Conservation (phyloP, 2,329 filamentous ascomycete species). For the Fusarium nematophilum region DNA sequence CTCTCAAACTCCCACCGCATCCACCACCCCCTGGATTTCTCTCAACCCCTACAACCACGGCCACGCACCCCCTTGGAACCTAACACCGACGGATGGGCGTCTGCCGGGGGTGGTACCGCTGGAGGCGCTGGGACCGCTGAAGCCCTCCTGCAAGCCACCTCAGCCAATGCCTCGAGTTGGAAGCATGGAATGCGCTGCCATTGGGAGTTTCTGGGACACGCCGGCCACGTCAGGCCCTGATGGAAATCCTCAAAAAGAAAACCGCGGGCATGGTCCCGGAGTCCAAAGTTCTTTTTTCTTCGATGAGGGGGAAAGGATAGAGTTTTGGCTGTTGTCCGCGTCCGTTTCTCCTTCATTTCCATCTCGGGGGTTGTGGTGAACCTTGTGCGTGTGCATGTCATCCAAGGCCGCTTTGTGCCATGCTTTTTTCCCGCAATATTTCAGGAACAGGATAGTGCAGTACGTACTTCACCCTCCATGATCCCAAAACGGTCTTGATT, state of each 20-base stretch:
- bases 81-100: slow-evolving; percentile 8
- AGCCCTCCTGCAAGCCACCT: slow-evolving; percentile 39
- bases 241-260: slow-evolving; percentile 5
- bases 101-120: slow-evolving; percentile 22
- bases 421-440: slow-evolving; percentile 8
- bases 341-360: slow-evolving; percentile 10
- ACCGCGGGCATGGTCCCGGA: slow-evolving; percentile 1
- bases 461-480: slow-evolving; percentile 19
- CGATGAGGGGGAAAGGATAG: not conserved
- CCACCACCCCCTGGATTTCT: slow-evolving; percentile 27
- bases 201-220: slow-evolving; percentile 38
- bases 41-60: slow-evolving; percentile 18
- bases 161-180: slow-evolving; percentile 40
- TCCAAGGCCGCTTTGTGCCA: slow-evolving; percentile 17
- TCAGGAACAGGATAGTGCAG: slow-evolving; percentile 31
- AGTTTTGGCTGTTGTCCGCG: not conserved
- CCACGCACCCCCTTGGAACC: slow-evolving; percentile 14
- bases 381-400: slow-evolving; percentile 8
- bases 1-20: slow-evolving; percentile 20
- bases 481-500: slow-evolving; percentile 26
- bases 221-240: slow-evolving; percentile 28
- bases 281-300: not conserved
- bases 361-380: not conserved
- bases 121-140: slow-evolving; percentile 39
- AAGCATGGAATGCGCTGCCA: slow-evolving; percentile 42